Percentiles rank a stretch among this genome's conserved stretches.
Evolutionary conservation across 768 basidiomycete genomes (phyloP).

Genomic region (Calocybe cyanea): DNA sequence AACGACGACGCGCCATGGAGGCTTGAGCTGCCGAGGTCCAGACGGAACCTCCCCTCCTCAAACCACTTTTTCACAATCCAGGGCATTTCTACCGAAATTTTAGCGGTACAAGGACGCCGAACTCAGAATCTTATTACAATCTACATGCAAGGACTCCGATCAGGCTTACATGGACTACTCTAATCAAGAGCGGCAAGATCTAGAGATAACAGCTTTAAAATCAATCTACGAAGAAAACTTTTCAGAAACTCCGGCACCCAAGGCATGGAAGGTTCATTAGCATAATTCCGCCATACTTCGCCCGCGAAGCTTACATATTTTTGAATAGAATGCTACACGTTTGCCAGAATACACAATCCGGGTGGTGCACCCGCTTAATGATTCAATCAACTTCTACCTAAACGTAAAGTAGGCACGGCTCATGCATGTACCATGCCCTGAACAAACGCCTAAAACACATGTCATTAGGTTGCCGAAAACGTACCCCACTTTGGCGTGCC

Average conservation of each 20-base stretch:
- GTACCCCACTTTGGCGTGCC: conserved; percentile 70
- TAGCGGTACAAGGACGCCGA: conserved; percentile 19
- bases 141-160: conserved; percentile 17
- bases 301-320: conserved; percentile 5
- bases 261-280: conserved; percentile 72
- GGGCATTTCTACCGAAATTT: conserved; percentile 13
- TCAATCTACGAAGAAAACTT: conserved; percentile 83
- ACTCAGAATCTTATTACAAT: conserved; percentile 16
- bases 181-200: conserved; percentile 58
- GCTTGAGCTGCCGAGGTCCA: conserved; percentile 77
- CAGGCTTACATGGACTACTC: conserved; percentile 57
- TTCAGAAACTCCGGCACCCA: conserved; percentile 67
- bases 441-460: conserved; percentile 9
- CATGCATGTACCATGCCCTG: background rate
- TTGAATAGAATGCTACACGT: conserved; percentile 59
- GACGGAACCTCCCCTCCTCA: conserved; percentile 61
- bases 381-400: conserved; percentile 62
- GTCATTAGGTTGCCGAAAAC: conserved; percentile 68
- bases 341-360: conserved; percentile 76
- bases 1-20: conserved; percentile 44
- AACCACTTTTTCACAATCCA: conserved; percentile 33
- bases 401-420: conserved; percentile 57
- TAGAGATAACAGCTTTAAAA: conserved; percentile 74
- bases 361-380: conserved; percentile 60
- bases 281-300: background rate